phyloP scores from a whole-genome alignment of 2,329 filamentous ascomycete species.

The Microsporum audouinii region DNA sequence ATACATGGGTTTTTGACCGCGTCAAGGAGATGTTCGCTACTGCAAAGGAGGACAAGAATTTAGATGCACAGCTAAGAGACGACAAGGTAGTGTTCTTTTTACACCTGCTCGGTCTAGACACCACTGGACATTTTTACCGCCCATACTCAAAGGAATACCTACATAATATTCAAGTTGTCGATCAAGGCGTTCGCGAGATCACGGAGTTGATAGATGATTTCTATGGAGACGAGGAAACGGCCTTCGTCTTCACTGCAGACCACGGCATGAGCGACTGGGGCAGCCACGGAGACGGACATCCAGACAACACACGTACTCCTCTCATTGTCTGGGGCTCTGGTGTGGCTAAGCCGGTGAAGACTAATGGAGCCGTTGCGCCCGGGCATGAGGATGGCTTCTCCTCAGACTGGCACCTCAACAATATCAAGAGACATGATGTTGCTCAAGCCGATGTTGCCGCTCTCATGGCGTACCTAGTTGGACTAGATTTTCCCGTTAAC shows the following conservation, averaged over 20 bases:
- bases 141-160: conserved; percentile 95
- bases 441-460: conserved; percentile 88
- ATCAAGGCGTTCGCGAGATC: conserved; percentile 77
- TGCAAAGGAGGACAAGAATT: conserved; percentile 63
- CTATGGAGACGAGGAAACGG: conserved; percentile 72
- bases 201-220: conserved; percentile 72
- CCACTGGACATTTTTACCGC: conserved; percentile 70
- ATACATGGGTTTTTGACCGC: conserved; percentile 91
- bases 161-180: conserved; percentile 87
- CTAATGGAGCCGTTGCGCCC: conserved; percentile 47
- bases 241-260: conserved; percentile 93
- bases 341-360: conserved; percentile 59
- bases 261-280: conserved; percentile 99
- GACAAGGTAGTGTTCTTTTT: conserved; percentile 92
- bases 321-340: conserved; percentile 90
- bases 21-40: conserved; percentile 77
- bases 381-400: conserved; percentile 86
- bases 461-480: conserved; percentile 85
- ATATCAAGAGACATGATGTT: conserved; percentile 78
- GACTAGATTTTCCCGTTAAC: conserved; percentile 84
- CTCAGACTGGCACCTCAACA: conserved; percentile 71
- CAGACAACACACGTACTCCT: conserved; percentile 90
- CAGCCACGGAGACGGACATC: conserved; percentile 96
- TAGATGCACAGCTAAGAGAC: conserved; percentile 60
- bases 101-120: conserved; percentile 85